Percentiles rank a stretch among this genome's conserved stretches.
These are phyloP conservation scores for Mycena olivaceomarginata DNA, from an alignment of 768 basidiomycete species.

Conservation along the genomic window DNA sequence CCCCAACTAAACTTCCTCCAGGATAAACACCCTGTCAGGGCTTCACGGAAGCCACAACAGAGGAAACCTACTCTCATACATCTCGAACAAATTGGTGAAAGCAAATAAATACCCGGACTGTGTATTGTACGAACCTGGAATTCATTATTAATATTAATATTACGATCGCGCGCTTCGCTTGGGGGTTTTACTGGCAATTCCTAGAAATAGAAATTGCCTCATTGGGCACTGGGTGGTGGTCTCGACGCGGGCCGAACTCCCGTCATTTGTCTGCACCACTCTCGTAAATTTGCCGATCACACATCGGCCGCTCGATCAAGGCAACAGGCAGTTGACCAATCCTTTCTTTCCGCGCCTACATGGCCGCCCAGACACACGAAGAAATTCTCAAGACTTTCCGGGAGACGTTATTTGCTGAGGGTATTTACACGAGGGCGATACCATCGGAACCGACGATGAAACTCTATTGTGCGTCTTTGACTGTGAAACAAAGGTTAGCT, in stretches of 20 bases:
- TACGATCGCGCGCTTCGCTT: no score
- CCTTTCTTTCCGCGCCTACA: background rate
- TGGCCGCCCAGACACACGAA: conserved; percentile 43
- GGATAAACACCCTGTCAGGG: conserved; percentile 21
- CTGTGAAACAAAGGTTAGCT: background rate
- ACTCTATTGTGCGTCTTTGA: conserved; percentile 72
- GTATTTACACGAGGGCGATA: conserved; percentile 76
- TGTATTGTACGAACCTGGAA: no score
- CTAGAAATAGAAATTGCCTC: conserved; percentile 1
- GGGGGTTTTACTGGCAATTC: background rate
- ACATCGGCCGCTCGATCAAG: no score
- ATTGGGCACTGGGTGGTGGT: background rate
- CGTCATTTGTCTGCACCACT: background rate
- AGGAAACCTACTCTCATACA: conserved; percentile 4
- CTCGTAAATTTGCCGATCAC: background rate
- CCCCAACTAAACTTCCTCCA: background rate
- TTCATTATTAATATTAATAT: background rate
- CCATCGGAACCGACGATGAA: conserved; percentile 75
- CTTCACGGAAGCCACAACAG: conserved; percentile 10
- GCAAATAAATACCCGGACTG: background rate
- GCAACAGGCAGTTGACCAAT: no score
- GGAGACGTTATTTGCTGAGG: conserved; percentile 69
- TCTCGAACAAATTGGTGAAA: background rate
- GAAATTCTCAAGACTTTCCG: conserved; percentile 72
- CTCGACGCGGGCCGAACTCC: background rate